Base-by-base conservation (phyloP, 176 grass and related monocot species). In the Oryza coarctata region DNA sequence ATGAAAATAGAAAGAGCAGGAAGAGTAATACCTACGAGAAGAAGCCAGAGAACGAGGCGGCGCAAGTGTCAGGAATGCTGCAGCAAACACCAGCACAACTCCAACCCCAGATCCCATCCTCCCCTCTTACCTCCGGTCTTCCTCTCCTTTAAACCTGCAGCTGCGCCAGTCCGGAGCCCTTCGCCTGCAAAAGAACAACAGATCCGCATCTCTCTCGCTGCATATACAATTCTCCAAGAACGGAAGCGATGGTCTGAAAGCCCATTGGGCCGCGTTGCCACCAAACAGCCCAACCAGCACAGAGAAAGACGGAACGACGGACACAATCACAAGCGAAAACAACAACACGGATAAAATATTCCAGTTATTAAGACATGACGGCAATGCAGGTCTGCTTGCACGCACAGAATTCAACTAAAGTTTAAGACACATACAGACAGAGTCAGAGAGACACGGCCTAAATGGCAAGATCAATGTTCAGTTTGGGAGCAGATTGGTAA, bases 11-110 rank as follows among this genome's bases (percentile, higher is more conserved):
- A 11, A 49, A 60, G 78, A 61, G 72, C 20, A 71, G 36, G 22
- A 81, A 9, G 3, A 73, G 33, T 44, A 52, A 65, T 85, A 81
- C 77, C 75, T 76, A 71, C 71, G 77, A 15, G 87, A 85, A 52
- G 76, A 85, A 76, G 77, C 82, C 82, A 55, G 47, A 44, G 55
- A 4, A 4, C 26, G 27, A 55, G 77, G 71, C 11, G 40, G 52
- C 25, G 71, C 71, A 41, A 40, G 9, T 0, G 65, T 2, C 28
- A 89, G 22, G 18, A 32, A 77, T 70, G 65, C 52, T 43, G 57
- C 55, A 76, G 60, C 33, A 82, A 89, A 15, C 43, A 89, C 78
- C 57, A 81, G 18, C 1, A 77, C 20, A 14, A 25, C 40, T 70
- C 65, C 55, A 41, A 34, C 12, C 29, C 27, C 66, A 86, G 78